Percentiles rank a stretch among this genome's conserved stretches.
Conservation (phyloP, 2,329 filamentous ascomycete genomes). For the Diaporthe humulicola region DNA sequence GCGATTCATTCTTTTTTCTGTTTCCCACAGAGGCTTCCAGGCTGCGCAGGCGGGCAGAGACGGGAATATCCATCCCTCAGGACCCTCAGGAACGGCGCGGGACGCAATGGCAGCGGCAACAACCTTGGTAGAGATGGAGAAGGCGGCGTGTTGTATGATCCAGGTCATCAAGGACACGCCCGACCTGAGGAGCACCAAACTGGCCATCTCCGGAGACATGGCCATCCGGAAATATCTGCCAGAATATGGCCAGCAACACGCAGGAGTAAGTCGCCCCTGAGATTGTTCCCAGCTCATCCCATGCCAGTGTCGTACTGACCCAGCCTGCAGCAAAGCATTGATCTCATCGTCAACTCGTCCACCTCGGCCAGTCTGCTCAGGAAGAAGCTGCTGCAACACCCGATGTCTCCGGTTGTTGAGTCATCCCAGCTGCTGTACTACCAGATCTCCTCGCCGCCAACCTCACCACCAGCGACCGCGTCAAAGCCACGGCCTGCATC, state of each 20-base stretch:
- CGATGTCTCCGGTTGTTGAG: conserved; percentile 37
- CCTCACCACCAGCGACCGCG: conserved; percentile 32
- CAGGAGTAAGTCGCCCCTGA: conserved; percentile 32
- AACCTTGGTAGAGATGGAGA: conserved; percentile 36
- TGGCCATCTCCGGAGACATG: conserved; percentile 38
- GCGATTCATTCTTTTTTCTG: neutral
- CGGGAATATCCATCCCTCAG: neutral
- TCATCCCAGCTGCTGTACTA: conserved; percentile 37
- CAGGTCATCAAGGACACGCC: conserved; percentile 41
- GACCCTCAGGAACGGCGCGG: conserved; percentile 30
- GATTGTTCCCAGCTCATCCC: too few species aligned
- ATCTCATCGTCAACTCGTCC: conserved; percentile 38
- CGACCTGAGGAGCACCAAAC: conserved; percentile 36
- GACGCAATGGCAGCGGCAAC: conserved; percentile 33
- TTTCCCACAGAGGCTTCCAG: neutral
- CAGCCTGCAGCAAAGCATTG: conserved; percentile 35
- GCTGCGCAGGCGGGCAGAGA: conserved; percentile 27
- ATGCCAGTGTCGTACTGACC: neutral
- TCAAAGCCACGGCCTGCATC: conserved; percentile 9
- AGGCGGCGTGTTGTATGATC: conserved; percentile 37
- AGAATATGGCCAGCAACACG: conserved; percentile 26
- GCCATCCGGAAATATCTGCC: conserved; percentile 36
- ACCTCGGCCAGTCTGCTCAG: conserved; percentile 38
- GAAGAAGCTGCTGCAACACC: conserved; percentile 40
- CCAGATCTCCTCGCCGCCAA: conserved; percentile 21